Conservation (phyloP, 2,329 filamentous ascomycete genomes). For the Ceratocystis huliohia region DNA sequence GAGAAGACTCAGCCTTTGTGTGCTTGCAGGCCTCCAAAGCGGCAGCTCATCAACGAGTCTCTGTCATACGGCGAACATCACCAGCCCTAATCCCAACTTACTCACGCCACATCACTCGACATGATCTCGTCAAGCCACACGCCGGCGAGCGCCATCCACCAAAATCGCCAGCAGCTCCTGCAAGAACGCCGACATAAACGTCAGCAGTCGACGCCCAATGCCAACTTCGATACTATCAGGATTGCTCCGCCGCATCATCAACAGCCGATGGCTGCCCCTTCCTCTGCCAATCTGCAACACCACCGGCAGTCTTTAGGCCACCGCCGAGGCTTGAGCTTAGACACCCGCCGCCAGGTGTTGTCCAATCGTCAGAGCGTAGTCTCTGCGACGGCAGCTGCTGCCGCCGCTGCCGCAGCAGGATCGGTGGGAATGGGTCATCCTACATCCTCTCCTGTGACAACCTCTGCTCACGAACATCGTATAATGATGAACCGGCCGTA, state of each 20-base stretch:
- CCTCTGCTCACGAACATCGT: conserved; percentile 22
- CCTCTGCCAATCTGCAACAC: conserved; percentile 8
- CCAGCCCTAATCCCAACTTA: not conserved
- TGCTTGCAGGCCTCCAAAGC: not conserved
- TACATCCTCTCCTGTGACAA: conserved; percentile 31
- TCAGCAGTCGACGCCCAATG: conserved; percentile 73
- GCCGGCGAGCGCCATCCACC: conserved; percentile 20
- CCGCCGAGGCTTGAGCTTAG: conserved; percentile 73
- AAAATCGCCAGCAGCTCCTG: conserved; percentile 20
- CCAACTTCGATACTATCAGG: conserved; percentile 58
- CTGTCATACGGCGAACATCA: not conserved
- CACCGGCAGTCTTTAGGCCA: conserved; percentile 36
- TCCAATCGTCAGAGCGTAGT: conserved; percentile 13
- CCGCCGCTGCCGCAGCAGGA: conserved; percentile 30
- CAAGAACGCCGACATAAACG: conserved; percentile 51
- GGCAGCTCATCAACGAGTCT: not conserved
- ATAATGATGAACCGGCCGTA: conserved; percentile 27
- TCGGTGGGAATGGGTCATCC: conserved; percentile 13
- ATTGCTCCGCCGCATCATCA: conserved; percentile 35
- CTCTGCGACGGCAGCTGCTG: conserved; percentile 19
- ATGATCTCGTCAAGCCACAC: conserved; percentile 18
- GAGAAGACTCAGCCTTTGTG: not conserved
- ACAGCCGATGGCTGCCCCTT: conserved; percentile 26
- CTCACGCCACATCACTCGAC: not conserved
- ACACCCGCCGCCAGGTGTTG: conserved; percentile 47